Conservation (phyloP, 139 green algal genomes). For the Chara braunii region DNA sequence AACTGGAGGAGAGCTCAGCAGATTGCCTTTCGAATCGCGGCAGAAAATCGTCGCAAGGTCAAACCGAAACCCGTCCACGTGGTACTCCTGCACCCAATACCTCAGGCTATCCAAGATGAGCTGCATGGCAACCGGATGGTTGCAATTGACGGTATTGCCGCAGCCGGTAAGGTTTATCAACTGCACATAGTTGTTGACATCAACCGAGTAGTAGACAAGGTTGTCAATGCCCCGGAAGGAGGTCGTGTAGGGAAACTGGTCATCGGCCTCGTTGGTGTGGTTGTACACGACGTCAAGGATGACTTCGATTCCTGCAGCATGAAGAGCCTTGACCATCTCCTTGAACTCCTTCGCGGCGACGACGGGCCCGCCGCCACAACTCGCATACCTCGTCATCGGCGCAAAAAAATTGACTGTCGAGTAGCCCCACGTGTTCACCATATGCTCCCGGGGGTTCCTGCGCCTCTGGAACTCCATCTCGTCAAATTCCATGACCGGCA, state of each 20-base stretch:
- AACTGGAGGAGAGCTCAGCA: conserved; percentile 67
- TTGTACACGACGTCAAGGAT: conserved; percentile 99
- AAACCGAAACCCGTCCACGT: conserved; percentile 66
- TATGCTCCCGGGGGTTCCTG: conserved; percentile 44
- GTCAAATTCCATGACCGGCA: conserved; percentile 95
- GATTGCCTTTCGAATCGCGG: conserved; percentile 60
- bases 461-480: conserved; percentile 91
- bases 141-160: conserved; percentile 98
- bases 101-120: conserved; percentile 92
- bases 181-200: conserved; percentile 67
- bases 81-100: conserved; percentile 79
- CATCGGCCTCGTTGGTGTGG: conserved; percentile 95
- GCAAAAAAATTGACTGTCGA: conserved; percentile 90
- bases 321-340: conserved; percentile 72
- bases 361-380: conserved; percentile 19
- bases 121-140: conserved; percentile 80
- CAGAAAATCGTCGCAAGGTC: conserved; percentile 87
- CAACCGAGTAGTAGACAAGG: conserved; percentile 93
- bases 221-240: conserved; percentile 97
- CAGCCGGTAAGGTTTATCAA: conserved; percentile 98
- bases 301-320: conserved; percentile 90
- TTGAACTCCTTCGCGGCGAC: conserved; percentile 77
- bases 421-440: conserved; percentile 97
- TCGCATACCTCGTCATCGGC: conserved; percentile 79
- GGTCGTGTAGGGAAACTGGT: conserved; percentile 69